Evolutionary conservation across 192 early-diverging fungal genomes (phyloP).

Genomic region (Coemansia aciculifera): DNA sequence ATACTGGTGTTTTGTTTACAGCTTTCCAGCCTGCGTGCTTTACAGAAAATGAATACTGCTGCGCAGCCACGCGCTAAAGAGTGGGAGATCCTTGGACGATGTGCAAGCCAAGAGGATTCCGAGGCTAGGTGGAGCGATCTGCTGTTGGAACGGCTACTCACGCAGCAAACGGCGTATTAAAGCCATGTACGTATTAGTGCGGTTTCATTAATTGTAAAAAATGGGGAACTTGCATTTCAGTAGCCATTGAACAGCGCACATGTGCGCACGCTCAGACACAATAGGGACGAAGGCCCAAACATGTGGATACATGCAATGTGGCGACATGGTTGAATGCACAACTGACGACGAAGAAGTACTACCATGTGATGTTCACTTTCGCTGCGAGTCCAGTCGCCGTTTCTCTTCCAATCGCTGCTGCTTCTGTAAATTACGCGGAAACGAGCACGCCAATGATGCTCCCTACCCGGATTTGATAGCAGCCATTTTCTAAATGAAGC

Average conservation of each 20-base stretch:
- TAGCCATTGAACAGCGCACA: neutral
- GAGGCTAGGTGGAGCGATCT: neutral
- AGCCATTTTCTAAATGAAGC: neutral
- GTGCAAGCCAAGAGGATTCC: neutral
- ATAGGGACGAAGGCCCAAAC: neutral
- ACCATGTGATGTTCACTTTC: constrained; percentile 7
- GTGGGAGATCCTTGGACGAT: neutral
- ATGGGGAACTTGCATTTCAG: neutral
- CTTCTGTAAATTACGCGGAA: neutral
- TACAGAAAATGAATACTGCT: neutral
- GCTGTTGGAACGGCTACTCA: neutral
- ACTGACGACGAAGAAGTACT: neutral
- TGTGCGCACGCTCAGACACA: neutral
- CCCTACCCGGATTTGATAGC: neutral
- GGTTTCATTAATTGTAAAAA: neutral
- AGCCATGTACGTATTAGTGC: neutral
- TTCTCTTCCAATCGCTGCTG: neutral
- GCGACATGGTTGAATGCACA: constrained; percentile 7
- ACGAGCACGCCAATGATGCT: neutral
- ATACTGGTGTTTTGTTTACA: neutral
- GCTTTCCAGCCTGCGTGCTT: no score
- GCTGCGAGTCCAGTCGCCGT: neutral
- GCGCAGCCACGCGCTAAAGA: neutral
- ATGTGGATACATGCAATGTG: constrained; percentile 5
- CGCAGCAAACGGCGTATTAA: neutral